Evolutionary conservation across 2,329 filamentous ascomycete species (phyloP), one percentile per base, ranked within the genome.

Genomic region (Cladophialophora psammophila): DNA sequence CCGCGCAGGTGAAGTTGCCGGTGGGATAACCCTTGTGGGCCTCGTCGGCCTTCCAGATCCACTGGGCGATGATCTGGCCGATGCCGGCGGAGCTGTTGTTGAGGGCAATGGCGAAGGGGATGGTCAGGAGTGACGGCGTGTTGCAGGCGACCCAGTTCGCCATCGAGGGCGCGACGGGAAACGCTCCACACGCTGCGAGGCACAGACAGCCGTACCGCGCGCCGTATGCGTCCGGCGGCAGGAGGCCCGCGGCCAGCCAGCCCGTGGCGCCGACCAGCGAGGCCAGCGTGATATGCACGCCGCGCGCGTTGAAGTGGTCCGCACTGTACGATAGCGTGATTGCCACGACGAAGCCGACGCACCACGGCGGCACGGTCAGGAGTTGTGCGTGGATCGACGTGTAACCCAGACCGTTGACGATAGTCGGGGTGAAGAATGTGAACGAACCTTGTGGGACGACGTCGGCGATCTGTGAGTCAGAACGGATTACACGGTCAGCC

Each of bases 121-220:
- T 86, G 0, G 88, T 84, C 0, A 87, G 86, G 0, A 90, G 91
- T 63, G 83, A 87, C 73, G 86, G 86, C 57, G 91, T 80, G 73
- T 92, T 92, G 48, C 86, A 87, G 8, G 87, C 88, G 6, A 91
- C 80, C 89, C 89, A 91, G n/a, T 88, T 89, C 1, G 91, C 81
- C 67, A 92, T 82, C 0, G 89, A 88, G 0, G 90, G 89, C 54
- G 91, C 90, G 70, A 87, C 89, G 0, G 88, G 84, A 68, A 92
- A 92, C 0, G 89, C 82, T 0, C 90, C 90, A 1, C 86, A 85
- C 1, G 87, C 83, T 0, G 88, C 89, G 45, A 92, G 80, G 36
- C 92, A 90, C 9, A 92, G 83, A 68, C 88, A 90, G 40, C 87
- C 89, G 74, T 92, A 92, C n/a, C 90, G 86, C 15, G 80, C 75